Percentiles rank a stretch among this genome's conserved stretches.
phyloP scores from a whole-genome alignment of 805 yeast genomes.

The Candida sanyiensis region DNA sequence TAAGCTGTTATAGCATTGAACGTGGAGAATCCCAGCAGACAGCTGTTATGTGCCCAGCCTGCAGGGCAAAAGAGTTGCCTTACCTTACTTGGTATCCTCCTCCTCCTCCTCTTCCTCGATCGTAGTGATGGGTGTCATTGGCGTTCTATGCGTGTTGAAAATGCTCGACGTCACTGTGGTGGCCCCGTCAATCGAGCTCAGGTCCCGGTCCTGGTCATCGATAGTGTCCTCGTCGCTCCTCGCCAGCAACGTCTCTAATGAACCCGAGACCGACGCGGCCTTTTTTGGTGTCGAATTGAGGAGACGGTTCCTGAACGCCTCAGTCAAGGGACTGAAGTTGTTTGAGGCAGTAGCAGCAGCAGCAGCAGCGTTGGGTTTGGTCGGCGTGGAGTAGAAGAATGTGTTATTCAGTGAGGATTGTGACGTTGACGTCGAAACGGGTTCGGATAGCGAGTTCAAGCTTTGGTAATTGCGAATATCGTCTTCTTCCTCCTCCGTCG shows the following conservation, averaged over 20 bases:
- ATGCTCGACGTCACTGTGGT: constrained; percentile 14
- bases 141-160: constrained; percentile 14
- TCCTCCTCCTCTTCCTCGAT: constrained; percentile 21
- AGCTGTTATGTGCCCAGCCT: no score
- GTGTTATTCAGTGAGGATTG: constrained; percentile 6
- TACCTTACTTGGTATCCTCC: no score
- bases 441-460: constrained; percentile 12
- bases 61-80: no score
- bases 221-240: not conserved
- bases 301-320: constrained; percentile 19
- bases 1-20: no score
- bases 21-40: no score
- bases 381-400: constrained; percentile 1
- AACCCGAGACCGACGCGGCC: not conserved
- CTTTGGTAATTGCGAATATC: constrained; percentile 16
- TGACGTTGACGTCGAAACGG: constrained; percentile 10
- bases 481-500: constrained; percentile 20
- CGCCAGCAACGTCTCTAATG: not conserved
- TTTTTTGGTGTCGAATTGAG: not conserved
- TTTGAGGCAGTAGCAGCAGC: not conserved
- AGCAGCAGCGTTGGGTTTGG: not conserved
- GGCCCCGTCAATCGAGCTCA: constrained; percentile 2
- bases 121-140: constrained; percentile 18
- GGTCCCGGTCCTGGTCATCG: not conserved
- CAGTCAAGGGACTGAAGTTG: constrained; percentile 14